These are phyloP conservation scores for Sphaerosporella brunnea DNA, from an alignment of 495 filamentous ascomycete genomes.

Conservation along the genomic window DNA sequence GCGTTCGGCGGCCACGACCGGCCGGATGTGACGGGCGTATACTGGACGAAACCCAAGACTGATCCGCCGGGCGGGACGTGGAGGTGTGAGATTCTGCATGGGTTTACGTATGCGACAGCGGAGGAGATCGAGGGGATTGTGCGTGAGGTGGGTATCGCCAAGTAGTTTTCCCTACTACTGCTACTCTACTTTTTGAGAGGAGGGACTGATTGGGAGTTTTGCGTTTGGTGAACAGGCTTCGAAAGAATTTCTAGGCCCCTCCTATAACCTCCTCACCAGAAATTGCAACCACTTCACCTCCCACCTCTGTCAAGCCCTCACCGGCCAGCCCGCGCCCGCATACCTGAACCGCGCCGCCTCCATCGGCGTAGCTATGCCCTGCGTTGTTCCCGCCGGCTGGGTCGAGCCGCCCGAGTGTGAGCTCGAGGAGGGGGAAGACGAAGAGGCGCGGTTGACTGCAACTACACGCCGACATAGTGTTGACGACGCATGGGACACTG, in stretches of 20 bases:
- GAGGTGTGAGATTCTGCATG: constrained; percentile 48
- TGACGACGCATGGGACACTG: constrained; percentile 15
- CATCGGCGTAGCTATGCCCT: constrained; percentile 58
- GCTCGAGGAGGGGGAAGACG: constrained; percentile 44
- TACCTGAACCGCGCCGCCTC: constrained; percentile 67
- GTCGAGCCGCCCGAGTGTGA: constrained; percentile 57
- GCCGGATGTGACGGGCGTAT: constrained; percentile 51
- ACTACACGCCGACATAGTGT: constrained; percentile 9
- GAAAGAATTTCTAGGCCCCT: constrained; percentile 47
- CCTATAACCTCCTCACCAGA: constrained; percentile 56
- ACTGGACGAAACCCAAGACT: constrained; percentile 50
- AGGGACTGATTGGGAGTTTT: too few relatives aligned
- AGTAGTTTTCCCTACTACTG: too few relatives aligned
- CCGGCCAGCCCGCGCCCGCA: constrained; percentile 37
- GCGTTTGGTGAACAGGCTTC: too few relatives aligned
- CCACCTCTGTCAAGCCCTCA: constrained; percentile 2
- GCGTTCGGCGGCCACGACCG: constrained; percentile 65
- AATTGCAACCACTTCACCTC: constrained; percentile 37
- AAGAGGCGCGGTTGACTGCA: constrained; percentile 27
- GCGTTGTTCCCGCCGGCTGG: constrained; percentile 65
- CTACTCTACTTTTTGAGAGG: too few relatives aligned
- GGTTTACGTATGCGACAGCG: constrained; percentile 45
- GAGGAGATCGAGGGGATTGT: constrained; percentile 51
- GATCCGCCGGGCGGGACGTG: constrained; percentile 60
- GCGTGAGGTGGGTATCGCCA: constrained; percentile 26